Conservation (phyloP, 75 land plant genomes). For the Cryptomeria japonica region DNA sequence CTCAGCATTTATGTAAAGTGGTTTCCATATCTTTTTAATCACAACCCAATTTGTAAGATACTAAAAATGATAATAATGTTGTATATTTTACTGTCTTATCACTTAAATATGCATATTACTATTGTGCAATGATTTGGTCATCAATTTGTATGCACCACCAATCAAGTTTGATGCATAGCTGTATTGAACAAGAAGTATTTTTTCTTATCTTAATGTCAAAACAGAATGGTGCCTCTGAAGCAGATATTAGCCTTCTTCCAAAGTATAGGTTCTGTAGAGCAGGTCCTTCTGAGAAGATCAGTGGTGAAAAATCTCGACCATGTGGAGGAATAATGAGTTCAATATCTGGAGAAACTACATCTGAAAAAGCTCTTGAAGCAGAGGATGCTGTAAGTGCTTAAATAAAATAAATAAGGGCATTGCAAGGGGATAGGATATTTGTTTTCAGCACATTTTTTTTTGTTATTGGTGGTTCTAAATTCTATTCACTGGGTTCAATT, state of each 20-base stretch:
- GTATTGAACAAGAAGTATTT: background rate
- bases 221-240: conserved; percentile 89
- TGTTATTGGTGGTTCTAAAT: background rate
- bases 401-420: background rate
- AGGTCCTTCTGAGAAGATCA: background rate
- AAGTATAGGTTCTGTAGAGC: conserved; percentile 54
- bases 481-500: background rate
- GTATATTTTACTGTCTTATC: background rate
- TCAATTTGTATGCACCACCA: background rate
- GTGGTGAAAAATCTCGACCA: conserved; percentile 7
- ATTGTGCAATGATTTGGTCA: background rate
- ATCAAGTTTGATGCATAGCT: background rate
- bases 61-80: background rate
- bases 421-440: conserved; percentile 6
- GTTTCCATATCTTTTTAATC: background rate
- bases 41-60: background rate
- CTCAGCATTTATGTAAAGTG: background rate
- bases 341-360: background rate
- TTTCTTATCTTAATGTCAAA: background rate
- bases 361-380: conserved; percentile 25
- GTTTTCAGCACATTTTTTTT: background rate
- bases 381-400: conserved; percentile 39
- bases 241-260: conserved; percentile 67
- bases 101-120: background rate
- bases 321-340: conserved; percentile 22